Evolutionary conservation across 2,329 filamentous ascomycete genomes (phyloP), one percentile per base, ranked within the genome.

Genomic region (Anthostomella pinea): DNA sequence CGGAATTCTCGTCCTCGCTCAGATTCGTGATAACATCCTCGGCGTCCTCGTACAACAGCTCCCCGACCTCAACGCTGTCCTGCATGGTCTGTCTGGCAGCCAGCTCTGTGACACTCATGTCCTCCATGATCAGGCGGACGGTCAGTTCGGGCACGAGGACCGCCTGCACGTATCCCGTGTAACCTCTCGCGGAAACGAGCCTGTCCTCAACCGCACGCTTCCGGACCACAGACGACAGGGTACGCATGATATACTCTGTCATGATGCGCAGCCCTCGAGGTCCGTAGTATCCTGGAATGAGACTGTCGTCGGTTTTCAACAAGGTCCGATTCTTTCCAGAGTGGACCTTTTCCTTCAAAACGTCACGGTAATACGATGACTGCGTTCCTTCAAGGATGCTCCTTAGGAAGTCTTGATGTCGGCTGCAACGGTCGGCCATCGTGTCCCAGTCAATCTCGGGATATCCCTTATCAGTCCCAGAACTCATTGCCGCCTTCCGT

Each of bases 221-320:
- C 39, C 83, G 79, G 19, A 91, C 62, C 43, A 76, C 60, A 7
- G 69, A 58, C 10, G 75, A 77, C 56, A 87, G 81, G 30, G 70
- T 68, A 3, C 64, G 54, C 40, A 85, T 79, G 23, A 89, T 74
- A 36, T 74, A 75, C 51, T 87, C 81, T 28, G 79, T 85, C 74
- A 95, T 87, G 33, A 75, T 64, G 31, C 77, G 77, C 33, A 85
- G 71, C 1, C 89, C 89, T 14, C 81, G 76, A 3, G 82, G 75
- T 2, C 89, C 89, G 62, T 95, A 95, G 62, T 95, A 95, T 0
- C 89, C 89, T 8, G 85, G 85, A 3, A 76, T 81, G 19, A 83
- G 69, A 37, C 69, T 73, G 31, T 73, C 69, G 18, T 77, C 65
- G 33, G 71, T 79, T 41, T 77, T 73, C 33, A 77, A 67, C 38